phyloP scores from a whole-genome alignment of 768 basidiomycete species.

The Mycena haematopus region DNA sequence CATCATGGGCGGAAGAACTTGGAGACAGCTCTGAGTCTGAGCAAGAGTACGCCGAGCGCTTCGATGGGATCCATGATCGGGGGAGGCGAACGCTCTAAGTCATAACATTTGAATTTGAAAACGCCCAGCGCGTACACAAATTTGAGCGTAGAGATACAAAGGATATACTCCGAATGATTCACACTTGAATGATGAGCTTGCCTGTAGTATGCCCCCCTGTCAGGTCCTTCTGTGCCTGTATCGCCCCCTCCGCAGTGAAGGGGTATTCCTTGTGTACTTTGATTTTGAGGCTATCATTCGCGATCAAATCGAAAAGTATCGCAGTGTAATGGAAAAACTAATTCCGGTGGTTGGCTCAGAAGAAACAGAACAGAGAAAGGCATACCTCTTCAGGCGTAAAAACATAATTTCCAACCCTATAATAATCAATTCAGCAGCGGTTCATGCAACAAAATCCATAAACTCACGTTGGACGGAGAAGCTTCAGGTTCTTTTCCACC shows the following conservation, averaged over 20 bases:
- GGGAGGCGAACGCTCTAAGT: no score
- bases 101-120: no score
- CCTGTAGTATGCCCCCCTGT: constrained; percentile 80
- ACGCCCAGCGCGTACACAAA: no score
- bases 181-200: constrained; percentile 77
- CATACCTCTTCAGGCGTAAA: constrained; percentile 69
- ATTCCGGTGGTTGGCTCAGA: background rate
- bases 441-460: background rate
- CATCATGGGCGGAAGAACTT: no score
- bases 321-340: constrained; percentile 62
- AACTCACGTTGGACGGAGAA: constrained; percentile 75
- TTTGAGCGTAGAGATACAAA: background rate
- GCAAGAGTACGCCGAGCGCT: no score
- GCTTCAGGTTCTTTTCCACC: constrained; percentile 80
- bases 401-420: constrained; percentile 76
- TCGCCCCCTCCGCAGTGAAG: constrained; percentile 82
- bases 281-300: constrained; percentile 65
- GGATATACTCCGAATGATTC: background rate
- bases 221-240: constrained; percentile 80
- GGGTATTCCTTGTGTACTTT: constrained; percentile 75
- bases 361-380: background rate
- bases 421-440: background rate
- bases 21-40: no score
- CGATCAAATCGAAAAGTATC: constrained; percentile 68
- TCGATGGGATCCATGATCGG: no score